Base-by-base conservation (phyloP, 768 basidiomycete genomes). In the Mycena alexandri region DNA sequence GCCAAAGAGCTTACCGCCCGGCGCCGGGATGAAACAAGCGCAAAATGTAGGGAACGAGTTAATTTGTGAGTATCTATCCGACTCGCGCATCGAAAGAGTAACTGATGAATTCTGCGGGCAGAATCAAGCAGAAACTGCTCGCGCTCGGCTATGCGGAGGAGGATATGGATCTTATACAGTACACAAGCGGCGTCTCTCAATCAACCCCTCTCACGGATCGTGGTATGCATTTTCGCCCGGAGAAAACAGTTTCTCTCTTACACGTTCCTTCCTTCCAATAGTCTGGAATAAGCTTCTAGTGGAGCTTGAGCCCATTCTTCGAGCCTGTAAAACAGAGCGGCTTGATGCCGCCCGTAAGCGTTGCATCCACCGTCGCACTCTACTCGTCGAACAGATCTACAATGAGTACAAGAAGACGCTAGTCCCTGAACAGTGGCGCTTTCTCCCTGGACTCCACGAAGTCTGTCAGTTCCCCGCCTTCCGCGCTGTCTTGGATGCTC, bases 261-360 rank as follows among this genome's bases (percentile, higher is more conserved):
- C 5, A 11, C 6, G 29, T 29, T 29, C 29, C 29, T 29, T 29
- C 29, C 29, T n/a, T 52, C 3, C 51, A n/a, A 21, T 53, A 78
- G 77, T 63, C 29, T 76, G 77, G 77, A 72, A 61, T 5, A 68
- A 64, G 29, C 70, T 78, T 41, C 66, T 55, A 33, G 71, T 72
- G 4, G 48, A 51, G n/a, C 69, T 78, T 0, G 75, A 78, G 54
- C 36, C 53, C 2, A 22, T 21, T 1, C 44, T 76, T 9, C 24
- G 61, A 17, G 47, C 44, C 1, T 13, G 29, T 17, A 73, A 59
- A 24, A 36, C 65, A 10, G 3, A 33, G 0, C 72, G 75, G 4
- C 53, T 73, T 11, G 34, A 38, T 34, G 2, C 1, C 4, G 72
- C 73, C 44, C 71, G 68, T 5, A 24, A 56, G 21, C n/a, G 0